A percentile compares a stretch with the other conserved stretches of the same genome.
These are phyloP conservation scores for Neonectria coccinea DNA, from an alignment of 2,329 filamentous ascomycete species.

Conservation along the genomic window DNA sequence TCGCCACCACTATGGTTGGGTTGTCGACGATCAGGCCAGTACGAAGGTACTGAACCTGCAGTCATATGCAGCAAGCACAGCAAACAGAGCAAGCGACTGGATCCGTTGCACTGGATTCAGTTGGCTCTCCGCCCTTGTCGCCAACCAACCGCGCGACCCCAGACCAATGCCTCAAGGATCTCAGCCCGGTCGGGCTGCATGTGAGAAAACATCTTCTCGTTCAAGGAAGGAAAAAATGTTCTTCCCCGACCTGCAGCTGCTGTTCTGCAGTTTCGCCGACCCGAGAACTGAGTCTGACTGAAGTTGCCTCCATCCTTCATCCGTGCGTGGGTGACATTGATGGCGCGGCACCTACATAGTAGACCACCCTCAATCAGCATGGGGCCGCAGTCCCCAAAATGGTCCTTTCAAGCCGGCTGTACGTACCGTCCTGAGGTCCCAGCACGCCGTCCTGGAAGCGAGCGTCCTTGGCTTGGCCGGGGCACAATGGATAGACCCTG, in stretches of 20 bases:
- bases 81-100: conserved; percentile 35
- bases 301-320: conserved; percentile 17
- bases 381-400: conserved; percentile 34
- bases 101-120: conserved; percentile 43
- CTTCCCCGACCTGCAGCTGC: conserved; percentile 15
- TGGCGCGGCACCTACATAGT: conserved; percentile 27
- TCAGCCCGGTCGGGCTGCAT: conserved; percentile 33
- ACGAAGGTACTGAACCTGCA: not conserved
- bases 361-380: conserved; percentile 33
- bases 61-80: conserved; percentile 22
- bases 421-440: conserved; percentile 43
- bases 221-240: conserved; percentile 14
- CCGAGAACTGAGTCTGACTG: conserved; percentile 14
- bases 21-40: conserved; percentile 35
- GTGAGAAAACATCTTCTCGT: conserved; percentile 22
- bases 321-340: conserved; percentile 22
- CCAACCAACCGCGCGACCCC: conserved; percentile 30
- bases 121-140: conserved; percentile 33
- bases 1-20: conserved; percentile 35
- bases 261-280: conserved; percentile 22
- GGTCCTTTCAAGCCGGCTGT: conserved; percentile 32
- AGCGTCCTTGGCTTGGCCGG: conserved; percentile 41
- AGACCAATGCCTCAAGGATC: conserved; percentile 36
- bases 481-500: conserved; percentile 41
- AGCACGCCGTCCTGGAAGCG: conserved; percentile 43